Conservation (phyloP, 225 moss, liverwort and hornwort genomes). For the Neckera pumila region DNA sequence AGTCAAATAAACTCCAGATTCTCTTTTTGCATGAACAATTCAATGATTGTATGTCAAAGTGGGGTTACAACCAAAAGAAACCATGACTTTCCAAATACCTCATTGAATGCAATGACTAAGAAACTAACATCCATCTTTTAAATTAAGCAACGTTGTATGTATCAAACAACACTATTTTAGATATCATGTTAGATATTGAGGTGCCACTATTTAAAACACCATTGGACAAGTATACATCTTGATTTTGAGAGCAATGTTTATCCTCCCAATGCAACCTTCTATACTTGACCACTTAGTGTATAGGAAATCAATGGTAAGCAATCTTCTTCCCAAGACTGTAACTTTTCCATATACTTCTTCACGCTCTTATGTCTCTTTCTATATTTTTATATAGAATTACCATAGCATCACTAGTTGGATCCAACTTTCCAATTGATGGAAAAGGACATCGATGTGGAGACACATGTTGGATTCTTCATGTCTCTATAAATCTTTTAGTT, state of each 20-base stretch:
- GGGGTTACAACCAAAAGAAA: neutral
- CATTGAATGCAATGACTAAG: neutral
- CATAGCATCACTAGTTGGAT: too few species aligned
- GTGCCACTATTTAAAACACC: too few species aligned
- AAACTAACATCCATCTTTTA: neutral
- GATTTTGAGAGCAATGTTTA: neutral
- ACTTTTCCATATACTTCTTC: neutral
- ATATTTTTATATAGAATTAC: neutral
- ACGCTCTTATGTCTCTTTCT: neutral
- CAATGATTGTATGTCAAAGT: too few species aligned
- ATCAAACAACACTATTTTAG: too few species aligned
- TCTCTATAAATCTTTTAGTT: too few species aligned
- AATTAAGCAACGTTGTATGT: neutral
- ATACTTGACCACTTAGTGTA: neutral
- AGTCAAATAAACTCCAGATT: neutral
- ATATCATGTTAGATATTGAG: neutral
- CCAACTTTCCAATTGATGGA: too few species aligned
- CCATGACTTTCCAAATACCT: neutral
- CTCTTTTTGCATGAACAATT: neutral
- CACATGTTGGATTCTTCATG: too few species aligned
- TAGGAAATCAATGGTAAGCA: neutral
- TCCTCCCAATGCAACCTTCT: neutral
- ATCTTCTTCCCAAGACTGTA: rapidly evolving
- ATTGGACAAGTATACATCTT: neutral
- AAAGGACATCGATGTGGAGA: too few species aligned